Evolutionary conservation across 129 eudicot genomes (phyloP), one percentile per base, ranked within the genome.

Genomic region (Ambrosia artemisiifolia): DNA sequence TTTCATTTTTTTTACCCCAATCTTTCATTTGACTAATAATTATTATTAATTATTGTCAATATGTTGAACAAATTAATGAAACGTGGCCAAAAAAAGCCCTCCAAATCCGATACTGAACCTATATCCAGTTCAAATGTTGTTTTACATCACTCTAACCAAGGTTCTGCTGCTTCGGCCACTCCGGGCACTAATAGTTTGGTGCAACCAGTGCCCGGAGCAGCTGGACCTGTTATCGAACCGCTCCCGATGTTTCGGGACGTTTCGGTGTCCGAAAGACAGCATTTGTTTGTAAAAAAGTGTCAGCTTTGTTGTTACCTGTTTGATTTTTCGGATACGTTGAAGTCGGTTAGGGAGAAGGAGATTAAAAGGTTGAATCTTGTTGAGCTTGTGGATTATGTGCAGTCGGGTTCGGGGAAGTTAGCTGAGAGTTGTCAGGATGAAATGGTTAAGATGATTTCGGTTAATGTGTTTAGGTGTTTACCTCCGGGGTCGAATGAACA

Each of bases 21-120:
- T 74, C 8, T 16, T 47, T 24, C 5, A 4, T 35, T 40, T 32
- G n/a, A 69, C 12, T 40, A 47, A 16, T 20, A 75, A 75, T 66
- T 75, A 71, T 38, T 38, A 38, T 38, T 9, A 38, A 38, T 38
- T 38, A 38, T 38, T 9, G 1, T n/a, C n/a, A 38, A 47, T 42
- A 88, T 88, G 95, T 85, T 88, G 70, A 85, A 85, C 50, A 88
- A 85, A 65, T 80, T 88, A 2, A 88, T 88, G 75, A 88, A 85
- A 83, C 72, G 88, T 11, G 91, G 86, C 64, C 88, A 80, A 44
- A 76, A 79, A 12, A 88, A 88, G 82, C 73, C 73, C 59, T 65
- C 95, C 24, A 88, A 88, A 83, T 73, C 91, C 11, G 95, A 85
- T 16, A 73, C 67, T 1, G 90, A 76, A 36, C 55, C 76, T 6